These are phyloP conservation scores for Salinomyces thailandicus DNA, from an alignment of 2,329 filamentous ascomycete genomes.

Conservation along the genomic window DNA sequence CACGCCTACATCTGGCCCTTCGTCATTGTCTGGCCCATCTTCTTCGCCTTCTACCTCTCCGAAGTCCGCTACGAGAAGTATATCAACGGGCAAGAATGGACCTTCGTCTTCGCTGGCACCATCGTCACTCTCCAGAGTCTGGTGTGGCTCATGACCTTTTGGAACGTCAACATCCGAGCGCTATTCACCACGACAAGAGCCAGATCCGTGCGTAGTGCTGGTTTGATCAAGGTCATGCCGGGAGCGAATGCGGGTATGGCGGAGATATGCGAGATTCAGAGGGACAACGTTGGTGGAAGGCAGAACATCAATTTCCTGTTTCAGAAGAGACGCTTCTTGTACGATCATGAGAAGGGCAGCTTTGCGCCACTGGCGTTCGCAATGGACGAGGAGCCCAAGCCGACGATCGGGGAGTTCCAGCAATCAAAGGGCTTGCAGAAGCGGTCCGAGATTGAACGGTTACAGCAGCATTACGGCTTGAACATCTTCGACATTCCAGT, in stretches of 20 bases:
- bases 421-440: conserved; percentile 63
- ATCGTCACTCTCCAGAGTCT: conserved; percentile 84
- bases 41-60: conserved; percentile 77
- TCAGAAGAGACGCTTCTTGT: conserved; percentile 94
- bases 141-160: conserved; percentile 91
- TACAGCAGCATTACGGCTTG: conserved; percentile 86
- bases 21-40: conserved; percentile 79
- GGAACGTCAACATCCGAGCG: conserved; percentile 81
- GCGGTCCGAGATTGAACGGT: conserved; percentile 62
- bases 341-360: conserved; percentile 56
- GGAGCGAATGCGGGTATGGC: conserved; percentile 77
- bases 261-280: conserved; percentile 74
- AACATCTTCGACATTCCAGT: conserved; percentile 98
- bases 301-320: conserved; percentile 81
- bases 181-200: conserved; percentile 69
- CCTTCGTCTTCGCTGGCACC: conserved; percentile 81
- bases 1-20: conserved; percentile 94
- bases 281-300: conserved; percentile 66
- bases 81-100: conserved; percentile 94
- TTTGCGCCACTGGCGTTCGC: conserved; percentile 76
- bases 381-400: conserved; percentile 78
- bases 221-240: conserved; percentile 87
- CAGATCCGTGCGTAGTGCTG: conserved; percentile 58
- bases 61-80: conserved; percentile 78
- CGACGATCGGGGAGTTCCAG: conserved; percentile 67